Evolutionary conservation across 306 rosid species (phyloP).

Genomic region (Medicago arabica): DNA sequence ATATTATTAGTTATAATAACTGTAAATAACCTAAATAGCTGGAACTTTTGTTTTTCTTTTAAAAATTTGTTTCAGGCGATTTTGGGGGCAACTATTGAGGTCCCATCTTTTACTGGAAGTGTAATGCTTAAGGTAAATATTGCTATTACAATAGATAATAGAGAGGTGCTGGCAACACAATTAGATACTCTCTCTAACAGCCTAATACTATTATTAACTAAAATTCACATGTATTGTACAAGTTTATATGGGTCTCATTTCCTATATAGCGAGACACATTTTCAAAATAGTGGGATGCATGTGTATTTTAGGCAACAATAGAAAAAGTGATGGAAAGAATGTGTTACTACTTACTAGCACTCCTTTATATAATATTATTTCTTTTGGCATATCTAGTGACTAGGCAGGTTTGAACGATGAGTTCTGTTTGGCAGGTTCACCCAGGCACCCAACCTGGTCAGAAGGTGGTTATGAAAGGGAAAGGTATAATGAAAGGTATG

Average conservation of each 20-base stretch:
- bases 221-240: not conserved
- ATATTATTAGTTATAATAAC: not conserved
- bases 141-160: not conserved
- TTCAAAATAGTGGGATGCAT: not conserved
- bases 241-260: not conserved
- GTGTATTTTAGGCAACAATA: not conserved
- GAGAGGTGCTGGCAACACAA: not conserved
- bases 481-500: constrained; percentile 91
- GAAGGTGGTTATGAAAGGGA: constrained; percentile 90
- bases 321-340: not conserved
- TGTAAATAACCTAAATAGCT: not conserved
- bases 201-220: not conserved
- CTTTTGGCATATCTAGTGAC: constrained; percentile 21
- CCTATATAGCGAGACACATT: not conserved
- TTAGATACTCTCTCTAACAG: not conserved
- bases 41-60: not conserved
- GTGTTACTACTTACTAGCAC: not conserved
- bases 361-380: constrained; percentile 7
- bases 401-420: constrained; percentile 13
- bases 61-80: constrained; percentile 64
- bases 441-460: constrained; percentile 92
- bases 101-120: constrained; percentile 86
- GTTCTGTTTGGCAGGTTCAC: constrained; percentile 66
- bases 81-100: constrained; percentile 91
- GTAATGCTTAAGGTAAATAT: constrained; percentile 83